Evolutionary conservation across 257 asterid species (phyloP).

Genomic region (Agastache rugosa): DNA sequence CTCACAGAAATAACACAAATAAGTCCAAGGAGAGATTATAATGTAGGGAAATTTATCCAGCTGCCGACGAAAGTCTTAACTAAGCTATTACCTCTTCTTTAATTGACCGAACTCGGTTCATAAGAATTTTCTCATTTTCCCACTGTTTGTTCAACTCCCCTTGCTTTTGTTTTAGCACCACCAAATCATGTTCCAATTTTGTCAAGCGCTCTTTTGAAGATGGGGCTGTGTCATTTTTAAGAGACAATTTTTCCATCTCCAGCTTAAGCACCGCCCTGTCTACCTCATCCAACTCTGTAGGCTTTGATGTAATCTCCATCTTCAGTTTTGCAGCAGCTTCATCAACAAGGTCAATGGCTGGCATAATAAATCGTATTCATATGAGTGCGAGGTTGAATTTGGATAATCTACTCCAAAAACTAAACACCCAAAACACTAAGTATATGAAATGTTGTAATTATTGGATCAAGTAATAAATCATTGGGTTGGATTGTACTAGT

Average conservation of each 20-base stretch:
- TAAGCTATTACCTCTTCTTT: conserved; percentile 75
- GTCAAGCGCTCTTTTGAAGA: conserved; percentile 79
- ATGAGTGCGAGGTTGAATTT: conserved; percentile 2
- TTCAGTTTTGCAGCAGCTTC: conserved; percentile 98
- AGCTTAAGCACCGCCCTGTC: conserved; percentile 83
- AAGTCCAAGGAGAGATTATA: neutral
- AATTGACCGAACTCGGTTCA: conserved; percentile 78
- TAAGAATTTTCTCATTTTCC: conserved; percentile 78
- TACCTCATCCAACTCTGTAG: conserved; percentile 81
- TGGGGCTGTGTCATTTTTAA: conserved; percentile 82
- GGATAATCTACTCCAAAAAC: conserved; percentile 1
- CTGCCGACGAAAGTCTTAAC: conserved; percentile 18
- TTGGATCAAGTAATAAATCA: neutral
- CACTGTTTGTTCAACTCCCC: conserved; percentile 74
- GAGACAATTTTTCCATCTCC: conserved; percentile 94
- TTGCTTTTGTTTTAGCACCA: conserved; percentile 71
- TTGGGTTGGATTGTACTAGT: too few species aligned
- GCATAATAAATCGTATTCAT: conserved; percentile 23
- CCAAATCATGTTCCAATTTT: conserved; percentile 81
- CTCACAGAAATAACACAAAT: conserved; percentile 19
- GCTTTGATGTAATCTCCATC: conserved; percentile 97
- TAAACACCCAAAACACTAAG: conserved; percentile 13
- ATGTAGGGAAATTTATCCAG: neutral
- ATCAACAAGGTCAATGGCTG: conserved; percentile 96
- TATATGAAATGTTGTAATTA: neutral